A percentile compares a stretch with the other conserved stretches of the same genome.
Conservation (phyloP, 768 basidiomycete genomes). For the Hygrophorus pudorinus region DNA sequence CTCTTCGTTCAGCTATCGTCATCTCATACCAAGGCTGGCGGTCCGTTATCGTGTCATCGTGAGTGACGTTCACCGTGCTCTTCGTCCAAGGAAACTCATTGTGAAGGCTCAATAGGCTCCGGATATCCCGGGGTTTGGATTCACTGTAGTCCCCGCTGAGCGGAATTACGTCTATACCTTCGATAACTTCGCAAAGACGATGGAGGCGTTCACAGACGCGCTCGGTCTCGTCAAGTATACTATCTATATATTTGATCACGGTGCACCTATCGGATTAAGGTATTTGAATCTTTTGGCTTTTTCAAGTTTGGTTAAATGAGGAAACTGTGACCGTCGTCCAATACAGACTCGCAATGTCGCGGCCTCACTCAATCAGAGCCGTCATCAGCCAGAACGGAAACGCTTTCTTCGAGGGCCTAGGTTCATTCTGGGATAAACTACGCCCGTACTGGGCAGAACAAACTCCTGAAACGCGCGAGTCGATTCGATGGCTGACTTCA, state of each 20-base stretch:
- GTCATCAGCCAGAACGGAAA: constrained; percentile 42
- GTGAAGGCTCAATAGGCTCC: constrained; percentile 25
- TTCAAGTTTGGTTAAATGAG: too few relatives aligned
- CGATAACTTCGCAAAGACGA: constrained; percentile 27
- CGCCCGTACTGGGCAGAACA: constrained; percentile 22
- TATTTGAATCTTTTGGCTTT: too few relatives aligned
- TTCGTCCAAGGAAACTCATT: too few relatives aligned
- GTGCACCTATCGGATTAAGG: constrained; percentile 27
- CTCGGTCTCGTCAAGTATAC: constrained; percentile 29
- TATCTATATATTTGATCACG: constrained; percentile 43
- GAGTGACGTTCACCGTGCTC: too few relatives aligned
- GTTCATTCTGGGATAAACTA: constrained; percentile 28
- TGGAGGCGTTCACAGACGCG: constrained; percentile 30
- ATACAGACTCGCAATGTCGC: constrained; percentile 24
- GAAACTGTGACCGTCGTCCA: too few relatives aligned
- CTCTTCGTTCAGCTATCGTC: constrained; percentile 38
- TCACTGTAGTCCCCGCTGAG: constrained; percentile 29
- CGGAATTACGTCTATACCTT: constrained; percentile 32
- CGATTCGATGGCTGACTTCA: constrained; percentile 13
- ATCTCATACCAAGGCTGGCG: constrained; percentile 34
- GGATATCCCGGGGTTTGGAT: constrained; percentile 43
- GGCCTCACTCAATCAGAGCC: constrained; percentile 31
- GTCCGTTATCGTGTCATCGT: constrained; percentile 25
- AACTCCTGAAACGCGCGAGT: constrained; percentile 17
- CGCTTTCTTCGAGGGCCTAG: constrained; percentile 35